Evolutionary conservation across 2,329 filamentous ascomycete genomes (phyloP).

Genomic region (Aphanocladium album): DNA sequence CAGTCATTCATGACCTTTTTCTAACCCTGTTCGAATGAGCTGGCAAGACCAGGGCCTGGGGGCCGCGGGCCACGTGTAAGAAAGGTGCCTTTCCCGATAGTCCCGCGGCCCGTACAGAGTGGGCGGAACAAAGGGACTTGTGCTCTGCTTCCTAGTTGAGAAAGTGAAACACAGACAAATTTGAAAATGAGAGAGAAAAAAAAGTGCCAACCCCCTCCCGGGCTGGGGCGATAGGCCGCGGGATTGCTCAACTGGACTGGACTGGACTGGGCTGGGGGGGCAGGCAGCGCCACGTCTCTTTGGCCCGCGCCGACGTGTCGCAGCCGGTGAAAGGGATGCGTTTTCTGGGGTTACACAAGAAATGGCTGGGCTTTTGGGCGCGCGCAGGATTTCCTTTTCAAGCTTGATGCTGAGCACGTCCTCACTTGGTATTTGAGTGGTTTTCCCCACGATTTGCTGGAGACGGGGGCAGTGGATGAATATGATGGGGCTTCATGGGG

Average conservation of each 20-base stretch:
- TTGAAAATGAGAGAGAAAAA: not conserved
- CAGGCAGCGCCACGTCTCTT: not conserved
- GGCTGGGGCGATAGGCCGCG: not conserved
- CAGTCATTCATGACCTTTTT: not conserved
- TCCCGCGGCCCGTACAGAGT: not conserved
- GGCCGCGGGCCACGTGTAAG: conserved; percentile 1
- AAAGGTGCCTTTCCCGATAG: not conserved
- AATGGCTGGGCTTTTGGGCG: not conserved
- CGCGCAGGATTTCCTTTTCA: not conserved
- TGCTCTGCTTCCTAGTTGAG: not conserved
- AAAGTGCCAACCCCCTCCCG: not conserved
- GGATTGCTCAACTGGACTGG: too few relatives aligned
- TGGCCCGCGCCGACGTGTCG: not conserved
- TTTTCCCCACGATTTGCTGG: not conserved
- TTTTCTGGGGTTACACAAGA: conserved; percentile 3
- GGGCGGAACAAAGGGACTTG: not conserved
- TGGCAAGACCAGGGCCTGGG: not conserved
- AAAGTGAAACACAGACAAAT: not conserved
- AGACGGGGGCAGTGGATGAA: not conserved
- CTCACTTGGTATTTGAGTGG: not conserved
- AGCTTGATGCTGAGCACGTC: not conserved
- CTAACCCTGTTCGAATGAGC: not conserved
- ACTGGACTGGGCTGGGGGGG: too few relatives aligned
- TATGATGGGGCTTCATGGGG: not conserved
- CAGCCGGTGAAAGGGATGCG: not conserved